Conservation (phyloP, 1,284 basidiomycete species). For the Waitea zeae region DNA sequence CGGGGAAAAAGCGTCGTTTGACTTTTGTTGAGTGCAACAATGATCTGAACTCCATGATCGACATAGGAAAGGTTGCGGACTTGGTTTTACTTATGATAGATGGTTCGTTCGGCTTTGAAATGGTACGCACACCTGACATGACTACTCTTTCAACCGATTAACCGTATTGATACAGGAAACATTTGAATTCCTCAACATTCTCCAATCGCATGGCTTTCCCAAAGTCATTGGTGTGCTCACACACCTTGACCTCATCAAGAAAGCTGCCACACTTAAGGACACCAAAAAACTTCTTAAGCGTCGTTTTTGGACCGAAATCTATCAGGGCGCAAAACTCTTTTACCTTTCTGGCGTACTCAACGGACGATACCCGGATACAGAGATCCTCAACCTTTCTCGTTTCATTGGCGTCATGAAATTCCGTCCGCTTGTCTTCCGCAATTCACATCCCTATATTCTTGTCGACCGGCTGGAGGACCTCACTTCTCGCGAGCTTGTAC, state of each 20-base stretch:
- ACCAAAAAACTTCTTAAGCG: conserved; percentile 96
- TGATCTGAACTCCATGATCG: conserved; percentile 96
- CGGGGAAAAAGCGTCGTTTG: conserved; percentile 78
- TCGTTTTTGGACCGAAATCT: conserved; percentile 99
- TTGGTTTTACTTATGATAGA: conserved; percentile 96
- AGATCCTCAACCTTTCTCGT: conserved; percentile 89
- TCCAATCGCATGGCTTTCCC: conserved; percentile 95
- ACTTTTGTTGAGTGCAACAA: conserved; percentile 98
- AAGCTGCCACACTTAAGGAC: conserved; percentile 69
- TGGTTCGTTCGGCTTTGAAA: conserved; percentile 95
- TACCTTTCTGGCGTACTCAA: conserved; percentile 97
- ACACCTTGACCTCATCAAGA: conserved; percentile 96
- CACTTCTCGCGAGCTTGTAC: conserved; percentile 74
- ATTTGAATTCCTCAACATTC: conserved; percentile 95
- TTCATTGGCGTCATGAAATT: conserved; percentile 99
- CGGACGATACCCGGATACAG: conserved; percentile 93
- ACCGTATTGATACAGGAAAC: conserved; percentile 57
- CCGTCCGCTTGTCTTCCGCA: conserved; percentile 91
- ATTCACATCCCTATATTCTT: conserved; percentile 90
- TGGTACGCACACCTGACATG: conserved; percentile 65
- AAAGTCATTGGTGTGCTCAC: conserved; percentile 96
- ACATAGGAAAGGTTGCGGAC: conserved; percentile 94
- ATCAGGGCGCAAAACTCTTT: conserved; percentile 96
- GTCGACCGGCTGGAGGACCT: conserved; percentile 93
- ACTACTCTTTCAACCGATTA: neutral